Evolutionary conservation across 2,329 filamentous ascomycete genomes (phyloP), one percentile per base, ranked within the genome.

Genomic region (Neurospora sp.): DNA sequence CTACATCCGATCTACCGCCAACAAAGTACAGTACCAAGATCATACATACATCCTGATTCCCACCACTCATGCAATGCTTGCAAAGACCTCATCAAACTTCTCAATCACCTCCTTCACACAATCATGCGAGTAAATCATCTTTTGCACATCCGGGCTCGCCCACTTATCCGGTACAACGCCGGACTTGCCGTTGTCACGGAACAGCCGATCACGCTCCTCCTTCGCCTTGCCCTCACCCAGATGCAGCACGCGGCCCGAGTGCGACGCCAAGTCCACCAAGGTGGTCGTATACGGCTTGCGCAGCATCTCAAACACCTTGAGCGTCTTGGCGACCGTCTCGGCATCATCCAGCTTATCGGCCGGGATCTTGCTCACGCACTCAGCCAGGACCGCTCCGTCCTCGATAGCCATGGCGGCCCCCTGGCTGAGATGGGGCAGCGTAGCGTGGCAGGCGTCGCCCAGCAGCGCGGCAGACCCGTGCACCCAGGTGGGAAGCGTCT

Each of bases 371-470:
- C 78, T 78, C 33, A 89, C 78, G 2, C 84, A 83, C 73, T 86
- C 85, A 65, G 85, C 86, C 19, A 91, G 77, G 2, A 87, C 85
- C 4, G 86, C 87, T 1, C 86, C 88, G 74, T 91, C 89, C 77
- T 91, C 89, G 67, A 90, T 88, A 8, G 88, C 88, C 81, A 89
- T 89, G 8, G 89, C 88, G 11, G 89, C 88, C 43, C 89, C 89
- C 78, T 91, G 88, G 65, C 85, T 88, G 4, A 90, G 82, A 75
- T 91, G 88, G 1, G 89, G 89, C 66, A 91, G 84, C 23, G 88
- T 91, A 1, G 88, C 88, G 75, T 91, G 89, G 77, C 88, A 90
- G 2, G 88, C 85, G 75, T 91, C 89, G 66, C 89, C 89, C 10
- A 89, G 77, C 15, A 91, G 81, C 3, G 83, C 85, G 2, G 86